Evolutionary conservation across 768 basidiomycete genomes (phyloP), one percentile per base, ranked within the genome.

Genomic region (Suillus hirtellus): DNA sequence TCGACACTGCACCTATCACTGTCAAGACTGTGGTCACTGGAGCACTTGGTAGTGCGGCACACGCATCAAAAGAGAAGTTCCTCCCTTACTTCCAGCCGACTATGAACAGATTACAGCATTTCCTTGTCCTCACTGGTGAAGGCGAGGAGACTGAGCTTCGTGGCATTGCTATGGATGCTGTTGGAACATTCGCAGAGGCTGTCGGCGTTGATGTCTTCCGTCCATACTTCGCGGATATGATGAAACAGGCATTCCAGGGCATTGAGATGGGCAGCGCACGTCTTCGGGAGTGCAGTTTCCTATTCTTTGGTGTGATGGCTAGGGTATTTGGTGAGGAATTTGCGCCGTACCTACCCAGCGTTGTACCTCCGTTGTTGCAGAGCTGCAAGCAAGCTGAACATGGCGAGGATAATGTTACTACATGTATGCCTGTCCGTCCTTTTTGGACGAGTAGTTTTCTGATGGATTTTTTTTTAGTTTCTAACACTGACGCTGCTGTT

Each of bases 281-380:
- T 64, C 81, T 99, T 65, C 84, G 92, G 70, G 97, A 99, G 75
- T 97, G 95, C 77, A 92, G 90, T 71, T 99, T 97, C 87, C 80
- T 99, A 67, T 98, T 98, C 87, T 99, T 99, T 70, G 94, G 95
- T 62, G 95, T 96, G 66, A 96, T 99, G 92, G 92, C 95, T n/a
- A 86, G 91, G 55, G 95, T 99, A 19, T 99, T 97, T 71, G 92
- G 87, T 56, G 93, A 93, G 63, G 95, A 99, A 70, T 99, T 99
- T 69, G 89, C 94, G 2, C 82, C 84, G 2, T 98, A 95, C 77
- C 84, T 99, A 40, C 84, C 88, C 9, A 86, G 84, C 64, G 93
- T 98, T 64, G 86, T 99, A 37, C 95, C 96, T 34, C 83, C 92
- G 56, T 84, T 99, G 67, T 73, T 99, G 67, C 79, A 80, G 35